Percentiles rank a stretch among this genome's conserved stretches.
Conservation (phyloP, 495 filamentous ascomycete genomes). For the Aspergillus nanangensis region DNA sequence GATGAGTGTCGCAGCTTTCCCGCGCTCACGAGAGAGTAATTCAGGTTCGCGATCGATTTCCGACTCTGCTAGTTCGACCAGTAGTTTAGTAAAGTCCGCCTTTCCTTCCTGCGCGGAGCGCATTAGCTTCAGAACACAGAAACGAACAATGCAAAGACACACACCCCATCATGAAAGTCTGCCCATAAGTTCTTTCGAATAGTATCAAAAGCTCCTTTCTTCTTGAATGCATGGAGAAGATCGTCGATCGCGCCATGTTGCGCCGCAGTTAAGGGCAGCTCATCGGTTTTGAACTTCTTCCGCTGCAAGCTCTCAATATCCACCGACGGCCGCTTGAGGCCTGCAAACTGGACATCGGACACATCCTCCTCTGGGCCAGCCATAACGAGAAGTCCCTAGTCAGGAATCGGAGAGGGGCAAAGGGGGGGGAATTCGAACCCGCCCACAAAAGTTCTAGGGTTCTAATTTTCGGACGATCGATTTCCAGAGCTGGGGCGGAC, state of each 20-base stretch:
- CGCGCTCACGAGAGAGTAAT: conserved; percentile 70
- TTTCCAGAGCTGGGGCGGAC: too few relatives aligned
- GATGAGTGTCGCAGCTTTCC: conserved; percentile 77
- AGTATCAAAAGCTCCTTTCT: conserved; percentile 85
- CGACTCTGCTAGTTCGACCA: conserved; percentile 68
- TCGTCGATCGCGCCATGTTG: conserved; percentile 73
- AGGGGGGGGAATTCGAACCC: not conserved
- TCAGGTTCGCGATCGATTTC: conserved; percentile 78
- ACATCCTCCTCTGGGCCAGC: conserved; percentile 39
- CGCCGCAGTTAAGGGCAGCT: conserved; percentile 68
- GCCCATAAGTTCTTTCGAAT: conserved; percentile 78
- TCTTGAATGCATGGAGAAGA: conserved; percentile 79
- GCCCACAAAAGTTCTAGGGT: too few relatives aligned
- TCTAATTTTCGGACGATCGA: too few relatives aligned
- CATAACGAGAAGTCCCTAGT: conserved; percentile 27
- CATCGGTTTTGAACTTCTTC: conserved; percentile 79
- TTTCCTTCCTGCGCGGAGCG: conserved; percentile 59
- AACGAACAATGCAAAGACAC: conserved; percentile 18
- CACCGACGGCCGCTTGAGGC: conserved; percentile 21
- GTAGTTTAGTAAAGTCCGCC: conserved; percentile 55
- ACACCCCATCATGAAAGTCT: conserved; percentile 71
- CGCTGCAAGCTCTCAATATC: conserved; percentile 39
- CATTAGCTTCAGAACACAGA: conserved; percentile 10
- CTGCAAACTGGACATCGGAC: conserved; percentile 21
- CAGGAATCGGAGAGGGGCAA: not conserved